These are phyloP conservation scores for Boletus bicolor DNA, from an alignment of 768 basidiomycete species.

Conservation along the genomic window DNA sequence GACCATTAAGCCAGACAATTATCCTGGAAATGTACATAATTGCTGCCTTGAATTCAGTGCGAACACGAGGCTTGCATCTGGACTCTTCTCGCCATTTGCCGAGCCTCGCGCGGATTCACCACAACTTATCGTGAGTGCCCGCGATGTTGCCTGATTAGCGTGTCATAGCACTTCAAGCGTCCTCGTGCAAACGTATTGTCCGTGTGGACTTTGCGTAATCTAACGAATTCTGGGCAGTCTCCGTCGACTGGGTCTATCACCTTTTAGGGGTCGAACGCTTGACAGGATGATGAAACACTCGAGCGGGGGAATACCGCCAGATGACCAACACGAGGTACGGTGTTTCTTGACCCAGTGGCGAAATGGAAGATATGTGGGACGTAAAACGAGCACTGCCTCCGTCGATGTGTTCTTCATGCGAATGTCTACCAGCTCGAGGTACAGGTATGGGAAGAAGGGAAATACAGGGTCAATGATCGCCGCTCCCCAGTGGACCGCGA, in stretches of 20 bases:
- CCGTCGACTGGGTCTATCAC: constrained; percentile 2
- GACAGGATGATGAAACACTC: not conserved
- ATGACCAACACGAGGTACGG: constrained; percentile 1
- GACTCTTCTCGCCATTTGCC: not conserved
- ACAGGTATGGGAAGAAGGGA: not conserved
- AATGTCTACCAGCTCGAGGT: not conserved
- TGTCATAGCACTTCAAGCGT: not conserved
- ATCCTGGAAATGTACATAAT: not conserved
- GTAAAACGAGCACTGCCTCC: not conserved
- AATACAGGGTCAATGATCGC: not conserved
- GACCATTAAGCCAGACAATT: not conserved
- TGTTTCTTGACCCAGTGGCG: not conserved
- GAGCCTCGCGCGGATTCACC: not conserved
- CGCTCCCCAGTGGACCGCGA: not conserved
- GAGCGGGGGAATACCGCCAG: not conserved
- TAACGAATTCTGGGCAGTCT: not conserved
- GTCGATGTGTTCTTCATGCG: not conserved
- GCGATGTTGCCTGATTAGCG: not conserved
- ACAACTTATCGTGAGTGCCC: not conserved
- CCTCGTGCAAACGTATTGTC: not conserved
- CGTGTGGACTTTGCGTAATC: not conserved
- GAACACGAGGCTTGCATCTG: not conserved
- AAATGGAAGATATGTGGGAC: not conserved
- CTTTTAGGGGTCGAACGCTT: not conserved
- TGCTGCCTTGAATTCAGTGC: not conserved